Evolutionary conservation across 1,284 basidiomycete genomes (phyloP).

Genomic region (Ustilago tritici): DNA sequence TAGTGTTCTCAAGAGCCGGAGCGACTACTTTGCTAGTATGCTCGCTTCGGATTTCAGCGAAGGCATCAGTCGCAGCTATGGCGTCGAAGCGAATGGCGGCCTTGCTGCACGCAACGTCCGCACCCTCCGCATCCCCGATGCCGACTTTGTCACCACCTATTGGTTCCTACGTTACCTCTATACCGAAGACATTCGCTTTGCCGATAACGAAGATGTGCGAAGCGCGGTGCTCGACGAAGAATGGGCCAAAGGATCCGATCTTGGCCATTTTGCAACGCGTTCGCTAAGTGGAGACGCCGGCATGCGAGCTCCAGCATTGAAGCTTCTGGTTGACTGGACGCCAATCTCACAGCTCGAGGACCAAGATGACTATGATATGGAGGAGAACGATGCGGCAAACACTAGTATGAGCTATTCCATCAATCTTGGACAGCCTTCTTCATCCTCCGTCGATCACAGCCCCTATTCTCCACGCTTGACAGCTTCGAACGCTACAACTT

Average conservation of each 20-base stretch:
- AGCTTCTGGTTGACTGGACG: constrained; percentile 35
- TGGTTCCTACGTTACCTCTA: constrained; percentile 86
- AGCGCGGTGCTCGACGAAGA: constrained; percentile 57
- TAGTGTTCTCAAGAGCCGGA: constrained; percentile 70
- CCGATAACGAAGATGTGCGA: constrained; percentile 59
- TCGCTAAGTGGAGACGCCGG: constrained; percentile 7
- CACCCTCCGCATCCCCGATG: constrained; percentile 81
- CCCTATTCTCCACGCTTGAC: constrained; percentile 20
- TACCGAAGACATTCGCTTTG: constrained; percentile 74
- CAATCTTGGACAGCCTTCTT: background rate
- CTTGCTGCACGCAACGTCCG: constrained; percentile 40
- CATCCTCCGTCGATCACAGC: constrained; percentile 11
- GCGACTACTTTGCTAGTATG: constrained; percentile 85
- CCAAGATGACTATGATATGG: constrained; percentile 20
- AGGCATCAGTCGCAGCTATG: constrained; percentile 38
- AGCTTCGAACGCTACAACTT: constrained; percentile 17
- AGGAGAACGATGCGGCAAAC: constrained; percentile 11
- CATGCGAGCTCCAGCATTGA: background rate
- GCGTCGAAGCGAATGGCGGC: constrained; percentile 12
- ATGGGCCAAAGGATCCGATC: constrained; percentile 51
- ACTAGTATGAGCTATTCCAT: constrained; percentile 14
- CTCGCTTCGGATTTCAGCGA: constrained; percentile 76
- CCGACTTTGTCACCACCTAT: constrained; percentile 83
- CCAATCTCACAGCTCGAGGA: constrained; percentile 41
- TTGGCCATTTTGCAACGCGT: constrained; percentile 12